Conservation (phyloP, 1,139 yeast genomes). For the Taphrina communis region DNA sequence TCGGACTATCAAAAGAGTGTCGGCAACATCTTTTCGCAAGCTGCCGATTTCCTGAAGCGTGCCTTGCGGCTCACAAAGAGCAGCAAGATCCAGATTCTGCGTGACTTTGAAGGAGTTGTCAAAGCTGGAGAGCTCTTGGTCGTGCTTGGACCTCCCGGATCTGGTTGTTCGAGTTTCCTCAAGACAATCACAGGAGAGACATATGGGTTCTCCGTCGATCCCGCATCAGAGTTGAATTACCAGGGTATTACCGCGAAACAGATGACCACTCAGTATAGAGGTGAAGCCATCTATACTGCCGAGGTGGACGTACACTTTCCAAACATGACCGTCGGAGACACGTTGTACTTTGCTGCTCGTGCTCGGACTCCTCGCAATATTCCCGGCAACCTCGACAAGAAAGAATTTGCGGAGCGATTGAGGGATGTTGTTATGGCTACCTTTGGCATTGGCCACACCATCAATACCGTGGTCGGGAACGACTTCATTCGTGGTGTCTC, state of each 20-base stretch:
- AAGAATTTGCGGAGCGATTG: constrained; percentile 64
- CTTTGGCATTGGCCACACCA: constrained; percentile 66
- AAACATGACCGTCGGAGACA: constrained; percentile 72
- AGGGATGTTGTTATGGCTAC: constrained; percentile 72
- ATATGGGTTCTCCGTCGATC: constrained; percentile 52
- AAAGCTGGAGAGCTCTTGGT: constrained; percentile 66
- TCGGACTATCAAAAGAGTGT: constrained; percentile 81
- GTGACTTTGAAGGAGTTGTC: constrained; percentile 70
- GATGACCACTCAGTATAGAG: constrained; percentile 61
- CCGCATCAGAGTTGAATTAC: constrained; percentile 53
- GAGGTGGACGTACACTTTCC: constrained; percentile 75
- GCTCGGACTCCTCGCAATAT: constrained; percentile 72
- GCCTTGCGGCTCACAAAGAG: constrained; percentile 40
- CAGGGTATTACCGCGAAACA: constrained; percentile 60
- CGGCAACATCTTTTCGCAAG: constrained; percentile 56
- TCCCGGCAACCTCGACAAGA: constrained; percentile 63
- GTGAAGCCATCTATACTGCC: constrained; percentile 75
- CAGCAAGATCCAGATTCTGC: constrained; percentile 55
- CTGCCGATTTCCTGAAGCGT: constrained; percentile 48
- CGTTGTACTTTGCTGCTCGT: constrained; percentile 67
- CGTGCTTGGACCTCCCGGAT: constrained; percentile 71
- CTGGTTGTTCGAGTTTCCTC: constrained; percentile 67
- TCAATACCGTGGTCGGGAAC: constrained; percentile 64
- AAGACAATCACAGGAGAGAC: constrained; percentile 63
- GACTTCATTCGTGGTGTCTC: constrained; percentile 68